phyloP scores from a whole-genome alignment of 441 rosid genomes.

The Populus hybrid region DNA sequence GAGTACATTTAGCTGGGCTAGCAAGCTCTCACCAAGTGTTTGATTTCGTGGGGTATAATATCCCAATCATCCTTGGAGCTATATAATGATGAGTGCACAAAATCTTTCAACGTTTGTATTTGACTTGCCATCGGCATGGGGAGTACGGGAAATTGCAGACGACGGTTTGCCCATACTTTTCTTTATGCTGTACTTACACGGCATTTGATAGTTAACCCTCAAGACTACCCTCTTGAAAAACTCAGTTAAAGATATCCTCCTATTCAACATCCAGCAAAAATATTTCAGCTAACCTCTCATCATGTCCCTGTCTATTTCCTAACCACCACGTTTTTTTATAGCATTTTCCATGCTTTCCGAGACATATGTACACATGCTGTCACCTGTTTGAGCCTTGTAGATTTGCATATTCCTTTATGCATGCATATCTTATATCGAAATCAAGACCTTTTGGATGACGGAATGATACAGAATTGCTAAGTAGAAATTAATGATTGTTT shows the following conservation, averaged over 20 bases:
- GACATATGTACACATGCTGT: too few relatives aligned
- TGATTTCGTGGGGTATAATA: constrained; percentile 54
- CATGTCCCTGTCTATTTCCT: neutral
- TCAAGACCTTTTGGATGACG: too few relatives aligned
- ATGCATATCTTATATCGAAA: too few relatives aligned
- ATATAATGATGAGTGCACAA: constrained; percentile 15
- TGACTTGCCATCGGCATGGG: constrained; percentile 53
- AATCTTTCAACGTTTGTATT: constrained; percentile 33
- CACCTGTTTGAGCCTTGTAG: too few relatives aligned
- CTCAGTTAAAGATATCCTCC: constrained; percentile 21
- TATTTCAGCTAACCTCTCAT: neutral
- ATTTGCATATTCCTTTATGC: too few relatives aligned
- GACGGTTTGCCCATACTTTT: constrained; percentile 43
- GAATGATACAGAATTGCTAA: too few relatives aligned
- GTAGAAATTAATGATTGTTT: too few relatives aligned
- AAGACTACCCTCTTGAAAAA: constrained; percentile 13
- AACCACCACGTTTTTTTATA: neutral
- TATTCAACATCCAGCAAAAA: neutral
- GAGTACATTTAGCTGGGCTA: constrained; percentile 26
- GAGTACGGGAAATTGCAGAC: constrained; percentile 29
- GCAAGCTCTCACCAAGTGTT: constrained; percentile 27
- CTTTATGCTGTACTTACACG: constrained; percentile 52
- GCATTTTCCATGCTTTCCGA: too few relatives aligned
- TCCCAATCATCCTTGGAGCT: constrained; percentile 47
- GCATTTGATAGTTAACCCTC: constrained; percentile 30